Percentiles rank a stretch among this genome's conserved stretches.
These are phyloP conservation scores for Metschnikowia dekortorum DNA, from an alignment of 805 yeast genomes.

Conservation along the genomic window DNA sequence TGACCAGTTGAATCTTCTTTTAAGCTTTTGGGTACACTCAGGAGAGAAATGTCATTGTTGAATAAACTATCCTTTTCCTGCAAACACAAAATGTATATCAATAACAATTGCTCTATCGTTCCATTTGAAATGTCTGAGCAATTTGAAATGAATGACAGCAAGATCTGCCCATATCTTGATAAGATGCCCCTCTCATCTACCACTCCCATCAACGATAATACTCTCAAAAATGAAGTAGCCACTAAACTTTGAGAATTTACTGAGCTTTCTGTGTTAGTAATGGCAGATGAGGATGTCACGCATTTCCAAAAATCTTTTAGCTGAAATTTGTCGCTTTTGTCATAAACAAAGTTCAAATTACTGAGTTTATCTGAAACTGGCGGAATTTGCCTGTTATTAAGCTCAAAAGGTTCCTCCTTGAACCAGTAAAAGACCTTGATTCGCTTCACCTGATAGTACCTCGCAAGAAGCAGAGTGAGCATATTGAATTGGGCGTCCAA, in stretches of 20 bases:
- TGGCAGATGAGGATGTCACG: slow-evolving; percentile 13
- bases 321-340: slow-evolving; percentile 16
- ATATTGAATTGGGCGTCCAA: slow-evolving; percentile 63
- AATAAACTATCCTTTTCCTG: slow-evolving; percentile 36
- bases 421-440: slow-evolving; percentile 56
- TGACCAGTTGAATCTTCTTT: slow-evolving; percentile 18
- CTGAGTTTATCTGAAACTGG: slow-evolving; percentile 41
- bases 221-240: slow-evolving; percentile 30
- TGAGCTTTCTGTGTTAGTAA: background rate
- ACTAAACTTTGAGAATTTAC: slow-evolving; percentile 3
- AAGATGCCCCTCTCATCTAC: slow-evolving; percentile 28
- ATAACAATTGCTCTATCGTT: slow-evolving; percentile 39
- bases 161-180: slow-evolving; percentile 42
- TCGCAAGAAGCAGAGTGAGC: slow-evolving; percentile 66
- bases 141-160: slow-evolving; percentile 31
- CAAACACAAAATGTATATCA: slow-evolving; percentile 44
- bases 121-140: slow-evolving; percentile 14
- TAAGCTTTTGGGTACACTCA: slow-evolving; percentile 30
- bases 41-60: slow-evolving; percentile 31
- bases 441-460: slow-evolving; percentile 79
- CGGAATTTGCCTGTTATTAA: slow-evolving; percentile 53
- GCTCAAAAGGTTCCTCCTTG: slow-evolving; percentile 36
- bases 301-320: slow-evolving; percentile 22
- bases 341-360: background rate
- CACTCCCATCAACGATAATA: slow-evolving; percentile 49